Conservation (phyloP, 2,329 filamentous ascomycete genomes). For the Pezicula radicicola region DNA sequence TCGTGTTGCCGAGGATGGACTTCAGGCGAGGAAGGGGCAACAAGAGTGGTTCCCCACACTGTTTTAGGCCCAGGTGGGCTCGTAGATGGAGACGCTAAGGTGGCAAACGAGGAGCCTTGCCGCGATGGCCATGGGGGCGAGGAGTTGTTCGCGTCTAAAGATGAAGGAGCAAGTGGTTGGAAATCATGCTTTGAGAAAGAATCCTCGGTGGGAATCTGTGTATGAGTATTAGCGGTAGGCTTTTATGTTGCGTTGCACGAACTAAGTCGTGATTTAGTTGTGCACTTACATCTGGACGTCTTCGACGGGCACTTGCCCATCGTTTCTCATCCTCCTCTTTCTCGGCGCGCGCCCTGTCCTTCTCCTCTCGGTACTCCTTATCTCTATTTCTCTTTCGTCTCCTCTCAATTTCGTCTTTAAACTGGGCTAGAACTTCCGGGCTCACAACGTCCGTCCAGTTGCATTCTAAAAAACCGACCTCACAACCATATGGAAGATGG, state of each 20-base stretch:
- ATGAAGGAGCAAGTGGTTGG: conserved; percentile 52
- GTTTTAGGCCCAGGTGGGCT: conserved; percentile 75
- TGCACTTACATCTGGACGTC: conserved; percentile 46
- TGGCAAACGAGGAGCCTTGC: conserved; percentile 59
- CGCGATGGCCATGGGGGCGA: conserved; percentile 53
- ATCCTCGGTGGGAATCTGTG: conserved; percentile 28
- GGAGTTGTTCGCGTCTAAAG: conserved; percentile 40
- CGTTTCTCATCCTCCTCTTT: conserved; percentile 65
- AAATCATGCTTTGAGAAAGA: conserved; percentile 56
- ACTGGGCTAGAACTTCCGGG: conserved; percentile 57
- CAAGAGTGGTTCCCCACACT: conserved; percentile 84
- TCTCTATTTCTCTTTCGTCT: conserved; percentile 63
- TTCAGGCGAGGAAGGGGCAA: conserved; percentile 57
- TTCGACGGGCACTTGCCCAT: conserved; percentile 56
- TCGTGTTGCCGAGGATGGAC: conserved; percentile 31
- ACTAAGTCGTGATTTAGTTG: too few relatives aligned
- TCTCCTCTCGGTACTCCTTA: conserved; percentile 67
- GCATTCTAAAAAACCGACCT: conserved; percentile 71
- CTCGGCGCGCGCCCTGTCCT: conserved; percentile 65
- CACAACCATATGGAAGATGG: conserved; percentile 69
- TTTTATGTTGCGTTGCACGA: too few relatives aligned
- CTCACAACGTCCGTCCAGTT: conserved; percentile 71
- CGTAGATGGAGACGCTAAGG: conserved; percentile 74
- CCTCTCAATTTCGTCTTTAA: conserved; percentile 59
- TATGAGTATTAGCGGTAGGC: too few relatives aligned